A percentile compares a stretch with the other conserved stretches of the same genome.
phyloP scores from a whole-genome alignment of 148 eudicot species.

The Camellia granthamiana region DNA sequence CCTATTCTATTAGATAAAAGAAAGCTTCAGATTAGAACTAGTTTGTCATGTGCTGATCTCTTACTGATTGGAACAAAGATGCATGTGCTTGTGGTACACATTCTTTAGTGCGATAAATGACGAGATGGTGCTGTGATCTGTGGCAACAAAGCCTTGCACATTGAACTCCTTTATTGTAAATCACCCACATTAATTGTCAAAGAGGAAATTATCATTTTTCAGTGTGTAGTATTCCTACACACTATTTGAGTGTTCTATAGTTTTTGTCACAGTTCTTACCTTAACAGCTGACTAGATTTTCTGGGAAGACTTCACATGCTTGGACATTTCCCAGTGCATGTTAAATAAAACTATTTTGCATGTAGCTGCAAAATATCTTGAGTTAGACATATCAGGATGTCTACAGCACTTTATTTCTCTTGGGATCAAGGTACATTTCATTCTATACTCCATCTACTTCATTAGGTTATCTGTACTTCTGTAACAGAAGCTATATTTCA shows the following conservation, averaged over 20 bases:
- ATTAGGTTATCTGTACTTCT: neutral
- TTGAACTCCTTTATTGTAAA: no score
- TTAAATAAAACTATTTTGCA: slow-evolving; percentile 83
- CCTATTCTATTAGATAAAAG: no score
- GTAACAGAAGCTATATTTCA: neutral
- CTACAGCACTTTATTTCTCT: slow-evolving; percentile 50
- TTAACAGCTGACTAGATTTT: slow-evolving; percentile 61
- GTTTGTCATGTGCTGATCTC: no score
- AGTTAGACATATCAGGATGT: slow-evolving; percentile 49
- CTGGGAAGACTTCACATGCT: slow-evolving; percentile 95
- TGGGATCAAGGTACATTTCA: slow-evolving; percentile 62
- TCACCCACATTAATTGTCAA: no score
- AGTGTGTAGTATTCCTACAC: neutral
- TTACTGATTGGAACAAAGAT: no score
- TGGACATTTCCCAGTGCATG: slow-evolving; percentile 87
- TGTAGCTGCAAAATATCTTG: slow-evolving; percentile 56
- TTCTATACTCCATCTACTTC: slow-evolving; percentile 1
- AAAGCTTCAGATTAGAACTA: no score
- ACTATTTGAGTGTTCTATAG: neutral
- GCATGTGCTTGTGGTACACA: no score
- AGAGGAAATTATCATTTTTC: neutral
- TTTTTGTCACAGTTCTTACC: slow-evolving; percentile 26
- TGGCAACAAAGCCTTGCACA: no score
- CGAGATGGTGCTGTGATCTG: no score
- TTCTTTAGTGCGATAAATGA: no score